These are phyloP conservation scores for Kappamyces sp. DNA, from an alignment of 192 early-diverging fungal genomes.

Conservation along the genomic window DNA sequence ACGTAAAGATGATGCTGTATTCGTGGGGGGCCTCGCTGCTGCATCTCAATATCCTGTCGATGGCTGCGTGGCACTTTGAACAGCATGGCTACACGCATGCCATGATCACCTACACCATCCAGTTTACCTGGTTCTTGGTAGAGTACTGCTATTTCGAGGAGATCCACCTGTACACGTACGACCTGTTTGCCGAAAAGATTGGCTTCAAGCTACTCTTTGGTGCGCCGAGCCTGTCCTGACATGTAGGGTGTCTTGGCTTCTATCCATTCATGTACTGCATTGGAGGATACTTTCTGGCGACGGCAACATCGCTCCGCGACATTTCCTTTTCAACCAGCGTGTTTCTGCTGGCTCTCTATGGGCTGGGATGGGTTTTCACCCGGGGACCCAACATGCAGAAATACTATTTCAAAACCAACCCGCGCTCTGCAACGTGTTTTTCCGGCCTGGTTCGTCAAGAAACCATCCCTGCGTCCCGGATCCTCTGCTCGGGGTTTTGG, in stretches of 20 bases:
- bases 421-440: background rate
- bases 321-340: constrained; percentile 1
- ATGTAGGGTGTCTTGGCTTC: constrained; percentile 30
- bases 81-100: constrained; percentile 12
- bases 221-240: background rate
- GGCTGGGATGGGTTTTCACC: constrained; percentile 26
- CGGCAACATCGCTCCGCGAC: background rate
- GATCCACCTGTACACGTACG: constrained; percentile 36
- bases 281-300: constrained; percentile 1
- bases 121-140: constrained; percentile 24
- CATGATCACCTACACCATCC: constrained; percentile 5
- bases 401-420: constrained; percentile 10
- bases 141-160: constrained; percentile 26
- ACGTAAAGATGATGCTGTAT: constrained; percentile 30
- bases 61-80: constrained; percentile 1
- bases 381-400: constrained; percentile 35
- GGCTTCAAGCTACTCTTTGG: constrained; percentile 12
- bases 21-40: constrained; percentile 21
- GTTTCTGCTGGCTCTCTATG: constrained; percentile 12
- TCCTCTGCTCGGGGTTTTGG: constrained; percentile 5
- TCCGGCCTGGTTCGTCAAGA: background rate
- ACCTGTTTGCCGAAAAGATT: constrained; percentile 33
- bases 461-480: background rate
- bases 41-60: constrained; percentile 19
- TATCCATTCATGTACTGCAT: constrained; percentile 30